Conservation (phyloP, 805 yeast genomes). For the Kodamaea kaohsiungensis region DNA sequence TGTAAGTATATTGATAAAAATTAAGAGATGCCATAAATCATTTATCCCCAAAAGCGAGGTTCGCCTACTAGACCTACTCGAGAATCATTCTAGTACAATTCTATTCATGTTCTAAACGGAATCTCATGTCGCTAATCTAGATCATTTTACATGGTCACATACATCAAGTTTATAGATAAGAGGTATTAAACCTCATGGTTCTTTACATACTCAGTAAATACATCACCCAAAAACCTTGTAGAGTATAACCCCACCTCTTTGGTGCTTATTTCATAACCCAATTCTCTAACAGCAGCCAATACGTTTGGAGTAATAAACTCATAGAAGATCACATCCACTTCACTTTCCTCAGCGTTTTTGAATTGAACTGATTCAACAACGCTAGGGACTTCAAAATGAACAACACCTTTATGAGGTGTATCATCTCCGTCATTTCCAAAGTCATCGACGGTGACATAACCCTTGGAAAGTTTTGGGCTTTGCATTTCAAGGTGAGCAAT, state of each 20-base stretch:
- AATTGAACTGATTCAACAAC: slow-evolving; percentile 60
- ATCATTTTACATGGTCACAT: too few species aligned
- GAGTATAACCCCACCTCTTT: slow-evolving; percentile 31
- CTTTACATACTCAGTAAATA: slow-evolving; percentile 33
- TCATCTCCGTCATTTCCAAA: slow-evolving; percentile 86
- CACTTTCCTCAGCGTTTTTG: slow-evolving; percentile 19
- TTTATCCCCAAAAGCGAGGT: too few species aligned
- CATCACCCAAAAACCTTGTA: slow-evolving; percentile 30
- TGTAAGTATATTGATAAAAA: slow-evolving; percentile 10
- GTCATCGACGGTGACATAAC: slow-evolving; percentile 84
- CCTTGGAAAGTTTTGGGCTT: slow-evolving; percentile 44
- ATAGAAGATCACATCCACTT: slow-evolving; percentile 74
- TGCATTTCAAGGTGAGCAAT: neutral
- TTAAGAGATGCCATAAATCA: too few species aligned
- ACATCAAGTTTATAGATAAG: too few species aligned
- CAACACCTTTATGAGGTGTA: slow-evolving; percentile 64
- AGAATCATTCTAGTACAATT: too few species aligned
- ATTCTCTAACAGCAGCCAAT: slow-evolving; percentile 29
- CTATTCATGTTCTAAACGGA: too few species aligned
- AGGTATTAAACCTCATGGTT: slow-evolving; percentile 17
- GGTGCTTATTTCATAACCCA: slow-evolving; percentile 19
- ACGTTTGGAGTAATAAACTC: slow-evolving; percentile 60
- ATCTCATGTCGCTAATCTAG: too few species aligned
- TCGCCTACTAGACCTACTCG: too few species aligned
- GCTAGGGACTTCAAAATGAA: slow-evolving; percentile 69